Conservation (phyloP, 176 grass and related monocot genomes). For the Oryza meyeriana region DNA sequence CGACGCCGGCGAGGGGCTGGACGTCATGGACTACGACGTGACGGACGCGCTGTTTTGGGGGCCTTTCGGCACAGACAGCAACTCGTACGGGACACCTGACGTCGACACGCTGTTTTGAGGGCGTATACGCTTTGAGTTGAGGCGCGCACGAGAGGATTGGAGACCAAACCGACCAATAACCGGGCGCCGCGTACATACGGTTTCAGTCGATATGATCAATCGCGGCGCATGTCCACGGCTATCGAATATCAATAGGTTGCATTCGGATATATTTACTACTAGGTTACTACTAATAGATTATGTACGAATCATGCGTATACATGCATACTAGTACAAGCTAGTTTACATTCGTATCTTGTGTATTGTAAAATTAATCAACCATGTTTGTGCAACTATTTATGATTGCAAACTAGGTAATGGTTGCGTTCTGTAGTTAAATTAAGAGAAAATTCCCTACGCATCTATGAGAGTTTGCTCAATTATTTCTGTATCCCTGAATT, state of each 20-base stretch:
- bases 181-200: too few species aligned
- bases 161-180: too few species aligned
- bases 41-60: not conserved
- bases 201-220: not conserved
- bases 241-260: too few species aligned
- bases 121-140: not conserved
- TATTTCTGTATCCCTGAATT: not conserved
- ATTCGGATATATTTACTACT: too few species aligned
- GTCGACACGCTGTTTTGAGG: not conserved
- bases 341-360: not conserved
- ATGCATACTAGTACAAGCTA: too few species aligned
- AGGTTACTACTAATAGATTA: too few species aligned
- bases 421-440: not conserved
- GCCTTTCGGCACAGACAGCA: not conserved
- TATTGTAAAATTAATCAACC: not conserved
- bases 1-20: slow-evolving; percentile 10
- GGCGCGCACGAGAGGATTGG: not conserved
- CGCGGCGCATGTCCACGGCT: too few species aligned
- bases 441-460: too few species aligned
- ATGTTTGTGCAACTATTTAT: not conserved
- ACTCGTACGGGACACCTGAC: not conserved
- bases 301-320: not conserved
- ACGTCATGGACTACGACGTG: slow-evolving; percentile 49
- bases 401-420: not conserved
- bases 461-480: too few species aligned